phyloP scores from a whole-genome alignment of 305 asterid genomes.

The Solanum hybrid region DNA sequence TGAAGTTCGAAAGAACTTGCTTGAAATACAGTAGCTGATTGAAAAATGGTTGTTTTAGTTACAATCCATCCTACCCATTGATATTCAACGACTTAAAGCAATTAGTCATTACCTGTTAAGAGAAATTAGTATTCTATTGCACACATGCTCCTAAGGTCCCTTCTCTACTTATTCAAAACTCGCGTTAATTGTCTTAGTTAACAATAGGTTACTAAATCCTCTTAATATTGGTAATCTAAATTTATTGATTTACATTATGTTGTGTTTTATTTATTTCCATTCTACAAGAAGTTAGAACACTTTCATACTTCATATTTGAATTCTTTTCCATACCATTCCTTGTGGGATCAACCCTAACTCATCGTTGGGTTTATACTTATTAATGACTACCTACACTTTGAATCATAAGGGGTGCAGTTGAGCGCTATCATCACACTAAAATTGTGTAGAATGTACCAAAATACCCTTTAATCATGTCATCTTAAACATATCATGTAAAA shows the following conservation, averaged over 20 bases:
- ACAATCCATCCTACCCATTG: neutral
- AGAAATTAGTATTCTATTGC: no score
- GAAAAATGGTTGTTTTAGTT: neutral
- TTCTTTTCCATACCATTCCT: neutral
- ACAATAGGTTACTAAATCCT: neutral
- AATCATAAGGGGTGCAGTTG: neutral
- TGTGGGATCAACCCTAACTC: neutral
- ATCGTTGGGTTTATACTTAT: neutral
- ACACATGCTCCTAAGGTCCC: neutral
- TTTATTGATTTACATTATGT: neutral
- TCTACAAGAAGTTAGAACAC: neutral
- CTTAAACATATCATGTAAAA: neutral
- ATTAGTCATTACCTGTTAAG: neutral
- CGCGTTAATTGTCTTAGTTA: neutral
- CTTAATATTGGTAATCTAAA: neutral
- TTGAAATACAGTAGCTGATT: neutral
- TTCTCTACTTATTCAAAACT: neutral
- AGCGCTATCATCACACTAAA: neutral
- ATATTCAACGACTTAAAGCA: neutral
- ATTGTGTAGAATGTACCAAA: neutral
- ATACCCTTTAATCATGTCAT: neutral
- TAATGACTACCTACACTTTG: neutral
- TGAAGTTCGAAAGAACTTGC: neutral
- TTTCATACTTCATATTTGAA: neutral
- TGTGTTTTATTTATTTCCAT: neutral